phyloP scores from a whole-genome alignment of 208 protist genomes.

The Leishmania turanica region DNA sequence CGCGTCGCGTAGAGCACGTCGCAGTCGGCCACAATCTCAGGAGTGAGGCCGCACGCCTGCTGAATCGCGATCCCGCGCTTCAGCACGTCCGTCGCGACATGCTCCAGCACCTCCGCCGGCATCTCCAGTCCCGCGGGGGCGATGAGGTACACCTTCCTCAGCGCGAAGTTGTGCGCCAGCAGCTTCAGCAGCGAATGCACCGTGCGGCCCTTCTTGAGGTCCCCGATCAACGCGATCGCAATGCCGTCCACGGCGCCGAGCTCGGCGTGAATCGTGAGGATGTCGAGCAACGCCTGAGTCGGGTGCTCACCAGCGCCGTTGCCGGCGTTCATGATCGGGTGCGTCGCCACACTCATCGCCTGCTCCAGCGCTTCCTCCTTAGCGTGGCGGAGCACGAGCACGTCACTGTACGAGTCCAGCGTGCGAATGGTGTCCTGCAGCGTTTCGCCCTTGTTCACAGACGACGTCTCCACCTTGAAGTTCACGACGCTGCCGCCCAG shows the following conservation, averaged over 20 bases:
- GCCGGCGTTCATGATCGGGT: conserved; percentile 97
- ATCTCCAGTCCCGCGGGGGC: conserved; percentile 90
- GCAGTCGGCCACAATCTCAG: conserved; percentile 76
- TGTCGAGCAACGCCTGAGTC: conserved; percentile 98
- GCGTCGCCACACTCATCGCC: conserved; percentile 54
- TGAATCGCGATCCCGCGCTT: conserved; percentile 50
- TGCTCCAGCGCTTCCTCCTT: conserved; percentile 78
- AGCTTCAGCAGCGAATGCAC: conserved; percentile 96
- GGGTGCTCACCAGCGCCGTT: conserved; percentile 98
- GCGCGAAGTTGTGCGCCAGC: conserved; percentile 85
- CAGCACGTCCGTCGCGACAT: conserved; percentile 46
- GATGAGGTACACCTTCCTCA: conserved; percentile 90
- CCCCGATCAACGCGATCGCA: conserved; percentile 95
- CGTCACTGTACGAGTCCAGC: conserved; percentile 93
- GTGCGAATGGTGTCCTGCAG: conserved; percentile 87
- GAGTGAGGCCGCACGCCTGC: conserved; percentile 26
- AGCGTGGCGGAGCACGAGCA: conserved; percentile 97
- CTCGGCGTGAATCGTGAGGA: conserved; percentile 96
- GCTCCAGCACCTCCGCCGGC: conserved; percentile 80
- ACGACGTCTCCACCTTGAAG: conserved; percentile 81
- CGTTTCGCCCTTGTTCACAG: conserved; percentile 86
- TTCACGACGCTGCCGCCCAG: conserved; percentile 83
- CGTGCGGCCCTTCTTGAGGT: conserved; percentile 98
- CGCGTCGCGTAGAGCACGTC: conserved; percentile 98
- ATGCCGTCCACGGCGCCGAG: conserved; percentile 90